Conservation (phyloP, 2,329 filamentous ascomycete genomes). For the Arthrobotrys pseudoclavata region DNA sequence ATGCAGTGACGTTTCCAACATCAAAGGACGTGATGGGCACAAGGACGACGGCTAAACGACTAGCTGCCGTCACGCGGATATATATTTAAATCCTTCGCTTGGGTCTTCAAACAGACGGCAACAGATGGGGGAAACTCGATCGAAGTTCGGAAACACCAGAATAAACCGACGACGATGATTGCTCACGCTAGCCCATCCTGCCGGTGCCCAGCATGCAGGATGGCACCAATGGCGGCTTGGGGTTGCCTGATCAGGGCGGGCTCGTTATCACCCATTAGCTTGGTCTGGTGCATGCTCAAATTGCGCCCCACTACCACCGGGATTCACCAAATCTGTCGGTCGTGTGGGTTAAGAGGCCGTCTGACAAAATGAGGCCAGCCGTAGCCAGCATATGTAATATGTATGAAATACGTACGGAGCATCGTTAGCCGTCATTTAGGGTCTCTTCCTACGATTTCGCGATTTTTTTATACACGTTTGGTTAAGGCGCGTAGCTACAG, state of each 20-base stretch:
- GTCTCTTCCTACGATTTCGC: background rate
- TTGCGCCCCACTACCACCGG: conserved; percentile 8
- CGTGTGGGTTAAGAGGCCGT: conserved; percentile 26
- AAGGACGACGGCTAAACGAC: conserved; percentile 3
- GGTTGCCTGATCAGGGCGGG: conserved; percentile 34
- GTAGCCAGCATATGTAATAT: background rate
- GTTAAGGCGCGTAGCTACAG: background rate
- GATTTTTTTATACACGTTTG: background rate
- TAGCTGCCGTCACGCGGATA: conserved; percentile 18
- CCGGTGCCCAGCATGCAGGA: conserved; percentile 2
- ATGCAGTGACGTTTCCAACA: background rate
- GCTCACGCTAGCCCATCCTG: background rate
- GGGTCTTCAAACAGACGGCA: background rate
- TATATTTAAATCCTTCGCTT: conserved; percentile 21
- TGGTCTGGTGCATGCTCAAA: conserved; percentile 7
- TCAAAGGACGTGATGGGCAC: background rate
- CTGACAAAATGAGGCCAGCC: conserved; percentile 19
- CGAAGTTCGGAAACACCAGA: conserved; percentile 29
- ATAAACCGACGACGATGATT: background rate
- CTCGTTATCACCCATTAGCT: conserved; percentile 17
- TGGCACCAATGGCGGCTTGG: conserved; percentile 26
- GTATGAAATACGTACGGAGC: too few relatives aligned
- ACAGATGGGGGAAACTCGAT: conserved; percentile 10
- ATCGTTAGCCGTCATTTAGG: background rate
- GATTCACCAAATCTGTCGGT: conserved; percentile 19